Evolutionary conservation across 768 basidiomycete species (phyloP), one percentile per base, ranked within the genome.

Genomic region (Termitomyces sp.): DNA sequence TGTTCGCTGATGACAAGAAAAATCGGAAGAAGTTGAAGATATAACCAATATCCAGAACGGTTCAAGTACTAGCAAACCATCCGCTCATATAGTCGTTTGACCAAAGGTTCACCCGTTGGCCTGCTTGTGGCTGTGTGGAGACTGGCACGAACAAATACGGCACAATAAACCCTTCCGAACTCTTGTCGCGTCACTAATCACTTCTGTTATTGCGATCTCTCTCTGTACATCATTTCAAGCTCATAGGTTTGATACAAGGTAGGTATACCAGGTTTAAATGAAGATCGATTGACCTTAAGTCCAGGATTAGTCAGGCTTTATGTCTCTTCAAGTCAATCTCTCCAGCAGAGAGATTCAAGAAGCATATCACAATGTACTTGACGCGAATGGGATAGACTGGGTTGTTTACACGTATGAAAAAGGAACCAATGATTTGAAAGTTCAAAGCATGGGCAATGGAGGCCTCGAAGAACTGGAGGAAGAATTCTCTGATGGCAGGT

Each of bases 401-500:
- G 83, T 78, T 3, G 76, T 92, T 32, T 85, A 88, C 64, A 90
- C 92, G 0, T 92, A 92, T 64, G 88, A 90, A 65, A 86, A 82
- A 61, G 87, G 86, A 9, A 81, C 86, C 0, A 94, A 92, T 65
- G 92, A 94, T 71, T 78, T 96, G 55, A 93, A 92, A 65, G 87
- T 95, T 3, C 93, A 95, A 67, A 79, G 81, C 3, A 88, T 86
- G 1, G 94, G 94, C n/a, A 78, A 76, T 55, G 90, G 88, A n/a
- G 92, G 93, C 1, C 78, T 98, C 12, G 90, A 95, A 62, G 93
- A 94, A 64, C 75, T 98, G 2, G 84, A 91, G 67, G 95, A 98
- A 64, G 94, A 96, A 73, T 98, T 98, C 72, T 91, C 87, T 42
- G 94, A 98, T 70, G 95, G 94, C 58, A 80, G 90, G 92, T 92